A percentile compares a stretch with the other conserved stretches of the same genome.
Conservation (phyloP, 148 eudicot species). For the Vaccinium macrocarpon region DNA sequence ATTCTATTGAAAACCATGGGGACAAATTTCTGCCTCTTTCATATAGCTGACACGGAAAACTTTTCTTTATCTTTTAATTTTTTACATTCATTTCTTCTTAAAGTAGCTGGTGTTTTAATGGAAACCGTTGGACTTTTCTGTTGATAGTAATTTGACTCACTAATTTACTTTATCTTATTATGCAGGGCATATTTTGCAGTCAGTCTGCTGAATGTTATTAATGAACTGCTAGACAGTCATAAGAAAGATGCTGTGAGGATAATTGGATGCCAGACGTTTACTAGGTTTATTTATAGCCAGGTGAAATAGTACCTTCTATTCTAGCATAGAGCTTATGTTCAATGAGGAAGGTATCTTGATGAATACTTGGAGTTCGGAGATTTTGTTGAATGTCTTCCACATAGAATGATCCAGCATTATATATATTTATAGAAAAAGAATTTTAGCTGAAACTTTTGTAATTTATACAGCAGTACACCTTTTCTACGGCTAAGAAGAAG, state of each 20-base stretch:
- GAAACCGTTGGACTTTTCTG: background rate
- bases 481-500: background rate
- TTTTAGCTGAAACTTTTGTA: background rate
- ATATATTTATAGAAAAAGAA: background rate
- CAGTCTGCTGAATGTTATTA: conserved; percentile 63
- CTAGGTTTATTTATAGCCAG: conserved; percentile 79
- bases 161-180: conserved; percentile 12
- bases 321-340: background rate
- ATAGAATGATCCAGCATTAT: background rate
- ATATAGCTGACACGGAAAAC: background rate
- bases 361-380: background rate
- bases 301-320: conserved; percentile 27
- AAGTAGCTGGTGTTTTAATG: background rate
- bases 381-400: background rate
- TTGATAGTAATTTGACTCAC: background rate
- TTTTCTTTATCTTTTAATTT: background rate
- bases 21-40: background rate
- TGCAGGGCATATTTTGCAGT: conserved; percentile 79
- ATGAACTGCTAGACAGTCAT: conserved; percentile 65
- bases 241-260: conserved; percentile 53
- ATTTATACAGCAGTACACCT: background rate
- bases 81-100: background rate
- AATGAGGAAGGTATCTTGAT: background rate
- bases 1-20: background rate
- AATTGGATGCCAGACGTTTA: conserved; percentile 70